These are phyloP conservation scores for Allodekkera sacchari DNA, from an alignment of 805 yeast genomes.

Conservation along the genomic window DNA sequence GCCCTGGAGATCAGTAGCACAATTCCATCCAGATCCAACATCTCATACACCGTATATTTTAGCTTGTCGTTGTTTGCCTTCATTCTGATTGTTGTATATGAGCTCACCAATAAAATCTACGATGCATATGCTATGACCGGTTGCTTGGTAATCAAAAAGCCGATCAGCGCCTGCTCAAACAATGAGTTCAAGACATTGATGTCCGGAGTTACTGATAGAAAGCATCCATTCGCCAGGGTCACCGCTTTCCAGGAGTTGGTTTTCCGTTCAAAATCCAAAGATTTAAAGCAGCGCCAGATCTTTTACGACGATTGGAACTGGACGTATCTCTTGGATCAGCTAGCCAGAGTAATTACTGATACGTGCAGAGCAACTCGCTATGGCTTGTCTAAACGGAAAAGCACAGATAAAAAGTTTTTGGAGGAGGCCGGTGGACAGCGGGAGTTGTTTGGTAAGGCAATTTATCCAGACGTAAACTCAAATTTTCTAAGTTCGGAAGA, in stretches of 20 bases:
- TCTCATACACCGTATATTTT: slow-evolving; percentile 25
- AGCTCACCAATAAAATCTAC: slow-evolving; percentile 46
- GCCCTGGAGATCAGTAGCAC: no score
- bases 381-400: slow-evolving; percentile 11
- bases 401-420: no score
- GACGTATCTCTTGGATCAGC: slow-evolving; percentile 54
- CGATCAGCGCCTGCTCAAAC: slow-evolving; percentile 49
- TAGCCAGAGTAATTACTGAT: slow-evolving; percentile 44
- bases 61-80: slow-evolving; percentile 27
- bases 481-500: no score
- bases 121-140: slow-evolving; percentile 65
- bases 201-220: slow-evolving; percentile 50
- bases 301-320: slow-evolving; percentile 44
- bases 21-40: slow-evolving; percentile 24
- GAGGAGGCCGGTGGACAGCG: no score
- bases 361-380: slow-evolving; percentile 17
- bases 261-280: slow-evolving; percentile 45
- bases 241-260: slow-evolving; percentile 76
- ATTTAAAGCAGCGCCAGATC: slow-evolving; percentile 38
- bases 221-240: slow-evolving; percentile 38
- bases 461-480: background rate
- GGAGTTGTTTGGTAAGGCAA: background rate
- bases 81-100: slow-evolving; percentile 39
- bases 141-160: slow-evolving; percentile 57
- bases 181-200: slow-evolving; percentile 48